These are phyloP conservation scores for Musa schizocarpa DNA, from an alignment of 176 grass and related monocot species.

Conservation along the genomic window DNA sequence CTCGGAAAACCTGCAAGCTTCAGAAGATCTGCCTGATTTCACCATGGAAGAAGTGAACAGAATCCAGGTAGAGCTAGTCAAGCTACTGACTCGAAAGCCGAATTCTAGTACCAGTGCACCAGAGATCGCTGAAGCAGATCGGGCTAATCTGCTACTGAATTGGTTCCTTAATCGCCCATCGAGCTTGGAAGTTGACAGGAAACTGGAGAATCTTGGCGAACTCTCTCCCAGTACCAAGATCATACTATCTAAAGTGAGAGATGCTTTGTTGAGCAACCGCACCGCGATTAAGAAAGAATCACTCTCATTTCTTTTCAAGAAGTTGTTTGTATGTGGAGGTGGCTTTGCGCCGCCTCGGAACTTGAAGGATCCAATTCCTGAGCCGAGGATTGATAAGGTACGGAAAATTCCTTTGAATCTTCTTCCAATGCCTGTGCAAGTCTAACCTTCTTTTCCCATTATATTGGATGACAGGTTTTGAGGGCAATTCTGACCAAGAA, in stretches of 20 bases:
- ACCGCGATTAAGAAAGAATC: conserved; percentile 46
- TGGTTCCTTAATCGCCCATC: not conserved
- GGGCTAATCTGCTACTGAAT: not conserved
- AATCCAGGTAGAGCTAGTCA: conserved; percentile 55
- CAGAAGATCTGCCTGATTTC: conserved; percentile 51
- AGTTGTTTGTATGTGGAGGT: conserved; percentile 37
- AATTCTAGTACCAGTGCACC: not conserved
- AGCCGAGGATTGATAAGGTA: conserved; percentile 84
- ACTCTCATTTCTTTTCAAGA: conserved; percentile 43
- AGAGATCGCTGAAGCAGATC: not conserved
- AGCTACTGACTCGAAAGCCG: conserved; percentile 23
- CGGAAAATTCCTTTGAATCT: not conserved
- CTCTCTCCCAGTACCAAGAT: conserved; percentile 32
- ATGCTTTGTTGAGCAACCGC: conserved; percentile 30
- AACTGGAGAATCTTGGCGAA: conserved; percentile 16
- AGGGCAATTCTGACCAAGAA: conserved; percentile 46
- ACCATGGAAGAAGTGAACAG: conserved; percentile 73
- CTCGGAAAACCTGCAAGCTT: conserved; percentile 7
- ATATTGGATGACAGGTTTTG: conserved; percentile 31
- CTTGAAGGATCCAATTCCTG: conserved; percentile 35
- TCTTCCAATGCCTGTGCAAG: not conserved
- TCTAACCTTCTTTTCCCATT: not conserved
- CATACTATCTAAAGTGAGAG: conserved; percentile 36
- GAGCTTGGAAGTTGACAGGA: conserved; percentile 1
- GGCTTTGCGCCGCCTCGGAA: conserved; percentile 30